Evolutionary conservation across 2,329 filamentous ascomycete genomes (phyloP), one percentile per base, ranked within the genome.

Genomic region (Thielaviopsis punctulata): DNA sequence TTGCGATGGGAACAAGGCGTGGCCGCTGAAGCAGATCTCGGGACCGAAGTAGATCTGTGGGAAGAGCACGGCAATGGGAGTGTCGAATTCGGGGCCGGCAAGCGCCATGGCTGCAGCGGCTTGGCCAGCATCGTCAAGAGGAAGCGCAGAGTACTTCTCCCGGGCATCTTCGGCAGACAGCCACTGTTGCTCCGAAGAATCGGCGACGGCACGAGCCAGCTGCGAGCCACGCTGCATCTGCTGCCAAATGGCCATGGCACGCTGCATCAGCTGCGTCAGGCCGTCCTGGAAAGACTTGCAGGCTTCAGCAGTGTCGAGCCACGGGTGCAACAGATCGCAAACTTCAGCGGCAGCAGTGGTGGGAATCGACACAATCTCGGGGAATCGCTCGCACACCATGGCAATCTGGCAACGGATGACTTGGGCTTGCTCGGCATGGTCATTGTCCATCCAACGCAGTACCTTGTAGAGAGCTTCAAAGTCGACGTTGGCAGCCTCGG

Each of bases 171-270:
- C 50, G 2, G 49, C 18, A n/a, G 53, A 36, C 13, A 55, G 51
- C 53, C 53, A 55, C 39, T 51, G 53, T 19, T 55, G 53, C 39
- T 49, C 53, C 2, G 49, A 47, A 5, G 45, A 49, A 9, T 55
- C 53, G 19, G 45, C 23, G 19, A 48, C 22, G 13, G 53, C 53
- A 23, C 53, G 53, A 4, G 53, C 49, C 9, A 49, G 53, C 36
- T 51, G 50, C 15, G 53, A 55, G 39, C 53, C 53, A n/a, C 46
- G 46, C 33, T 55, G 53, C 53, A 55, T 55, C 46, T 55, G 53
- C 46, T 55, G 53, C 53, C 53, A 55, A 24, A 55, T 55, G 13
- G 53, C 46, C 46, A 52, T 52, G 22, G 53, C 53, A 4, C 53
- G 53, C 39, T 52, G 45, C 53, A 55, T 55, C 2, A 55, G 24